Evolutionary conservation across 495 filamentous ascomycete species (phyloP).

Genomic region (Talaromyces trachyspermus): DNA sequence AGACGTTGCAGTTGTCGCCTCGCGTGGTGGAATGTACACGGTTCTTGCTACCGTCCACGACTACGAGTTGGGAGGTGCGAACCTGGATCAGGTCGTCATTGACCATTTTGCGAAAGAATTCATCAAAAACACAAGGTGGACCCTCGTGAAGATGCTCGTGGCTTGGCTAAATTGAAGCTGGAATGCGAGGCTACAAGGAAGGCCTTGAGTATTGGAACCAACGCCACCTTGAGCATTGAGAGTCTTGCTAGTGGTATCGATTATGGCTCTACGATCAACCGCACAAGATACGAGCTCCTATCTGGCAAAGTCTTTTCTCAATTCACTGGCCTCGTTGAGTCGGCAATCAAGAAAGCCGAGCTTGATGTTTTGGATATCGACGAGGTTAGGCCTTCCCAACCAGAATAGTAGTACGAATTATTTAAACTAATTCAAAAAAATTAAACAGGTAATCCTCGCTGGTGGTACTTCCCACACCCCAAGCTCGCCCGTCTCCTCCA

Average conservation of each 20-base stretch:
- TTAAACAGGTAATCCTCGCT: constrained; percentile 68
- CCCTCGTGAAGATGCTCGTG: constrained; percentile 70
- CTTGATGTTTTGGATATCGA: constrained; percentile 90
- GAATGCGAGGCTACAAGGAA: constrained; percentile 88
- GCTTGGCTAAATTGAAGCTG: constrained; percentile 84
- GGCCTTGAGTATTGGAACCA: constrained; percentile 77
- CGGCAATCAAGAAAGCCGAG: constrained; percentile 82
- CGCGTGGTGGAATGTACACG: constrained; percentile 92
- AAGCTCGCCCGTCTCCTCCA: constrained; percentile 72
- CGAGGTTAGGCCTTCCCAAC: constrained; percentile 44
- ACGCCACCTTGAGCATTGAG: constrained; percentile 86
- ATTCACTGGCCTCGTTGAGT: constrained; percentile 76
- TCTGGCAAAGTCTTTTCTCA: constrained; percentile 75
- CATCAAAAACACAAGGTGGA: constrained; percentile 85
- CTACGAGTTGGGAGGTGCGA: constrained; percentile 76
- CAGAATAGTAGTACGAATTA: background rate
- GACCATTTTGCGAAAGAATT: constrained; percentile 99
- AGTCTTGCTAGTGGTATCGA: constrained; percentile 80
- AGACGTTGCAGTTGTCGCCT: constrained; percentile 84
- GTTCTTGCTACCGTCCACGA: constrained; percentile 90
- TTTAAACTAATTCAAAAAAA: background rate
- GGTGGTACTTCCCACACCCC: constrained; percentile 92
- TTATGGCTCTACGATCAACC: constrained; percentile 84
- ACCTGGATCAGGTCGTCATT: constrained; percentile 81
- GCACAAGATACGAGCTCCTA: constrained; percentile 87